Percentiles rank a stretch among this genome's conserved stretches.
Conservation (phyloP, 768 basidiomycete genomes). For the Trametes sanguinea region DNA sequence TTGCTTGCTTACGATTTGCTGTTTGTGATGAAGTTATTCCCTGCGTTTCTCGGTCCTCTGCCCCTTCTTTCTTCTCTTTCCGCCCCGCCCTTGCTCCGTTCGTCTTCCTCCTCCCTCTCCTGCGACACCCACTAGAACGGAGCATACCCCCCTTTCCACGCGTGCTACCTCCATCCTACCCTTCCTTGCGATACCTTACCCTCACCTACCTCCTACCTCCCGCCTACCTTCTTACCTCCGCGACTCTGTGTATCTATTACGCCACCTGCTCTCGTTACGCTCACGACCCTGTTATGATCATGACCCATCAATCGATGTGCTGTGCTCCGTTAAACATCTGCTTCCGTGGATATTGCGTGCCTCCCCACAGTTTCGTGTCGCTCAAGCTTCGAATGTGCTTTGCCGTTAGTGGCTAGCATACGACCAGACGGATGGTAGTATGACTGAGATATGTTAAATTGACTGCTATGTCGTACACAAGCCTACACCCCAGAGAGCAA, state of each 20-base stretch:
- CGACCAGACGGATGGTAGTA: too few relatives aligned
- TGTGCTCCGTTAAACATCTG: background rate
- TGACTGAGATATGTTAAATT: background rate
- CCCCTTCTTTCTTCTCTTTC: too few relatives aligned
- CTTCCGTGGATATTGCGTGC: too few relatives aligned
- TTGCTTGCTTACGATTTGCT: background rate
- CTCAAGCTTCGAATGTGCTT: too few relatives aligned
- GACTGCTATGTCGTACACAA: constrained; percentile 12
- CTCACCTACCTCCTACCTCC: constrained; percentile 6
- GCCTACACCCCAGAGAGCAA: constrained; percentile 10
- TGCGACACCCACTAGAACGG: constrained; percentile 3
- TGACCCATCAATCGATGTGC: constrained; percentile 11
- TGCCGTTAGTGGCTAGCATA: too few relatives aligned
- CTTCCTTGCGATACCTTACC: background rate
- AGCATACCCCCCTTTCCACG: background rate
- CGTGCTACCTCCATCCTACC: background rate
- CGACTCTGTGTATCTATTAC: constrained; percentile 10
- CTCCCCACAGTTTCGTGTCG: too few relatives aligned
- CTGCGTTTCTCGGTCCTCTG: constrained; percentile 2
- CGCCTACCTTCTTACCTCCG: background rate
- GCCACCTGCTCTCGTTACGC: constrained; percentile 21
- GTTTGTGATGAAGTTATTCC: constrained; percentile 20
- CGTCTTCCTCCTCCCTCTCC: background rate
- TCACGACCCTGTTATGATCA: constrained; percentile 25
- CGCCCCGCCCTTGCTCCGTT: too few relatives aligned